phyloP scores from a whole-genome alignment of 768 basidiomycete species.

The Gloeostereum incarnatum region DNA sequence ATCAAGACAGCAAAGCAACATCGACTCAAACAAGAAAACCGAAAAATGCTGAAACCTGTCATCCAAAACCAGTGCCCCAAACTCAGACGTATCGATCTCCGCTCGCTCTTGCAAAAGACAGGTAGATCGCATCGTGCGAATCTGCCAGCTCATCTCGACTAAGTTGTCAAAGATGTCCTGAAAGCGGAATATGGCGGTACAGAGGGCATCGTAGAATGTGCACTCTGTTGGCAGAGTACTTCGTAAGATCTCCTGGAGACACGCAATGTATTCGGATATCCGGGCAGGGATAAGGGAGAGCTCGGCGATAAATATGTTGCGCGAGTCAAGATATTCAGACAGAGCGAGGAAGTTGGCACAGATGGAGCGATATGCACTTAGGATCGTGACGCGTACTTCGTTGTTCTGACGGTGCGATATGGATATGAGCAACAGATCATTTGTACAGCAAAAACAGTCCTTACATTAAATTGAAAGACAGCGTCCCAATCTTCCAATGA shows the following conservation, averaged over 20 bases:
- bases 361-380: constrained; percentile 24
- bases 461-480: constrained; percentile 17
- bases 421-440: too few species aligned
- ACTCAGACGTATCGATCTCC: constrained; percentile 12
- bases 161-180: constrained; percentile 22
- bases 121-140: constrained; percentile 23
- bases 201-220: constrained; percentile 23
- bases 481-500: constrained; percentile 14
- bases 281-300: constrained; percentile 23
- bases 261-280: constrained; percentile 17
- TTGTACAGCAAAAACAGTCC: too few species aligned
- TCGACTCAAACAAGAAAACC: constrained; percentile 25
- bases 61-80: constrained; percentile 24
- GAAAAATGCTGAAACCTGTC: constrained; percentile 19
- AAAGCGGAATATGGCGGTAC: constrained; percentile 19
- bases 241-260: constrained; percentile 23
- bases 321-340: constrained; percentile 15
- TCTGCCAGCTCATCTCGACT: constrained; percentile 24
- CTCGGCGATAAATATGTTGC: constrained; percentile 14
- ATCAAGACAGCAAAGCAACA: constrained; percentile 24
- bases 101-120: constrained; percentile 18
- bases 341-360: constrained; percentile 23
- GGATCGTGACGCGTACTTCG: constrained; percentile 16
- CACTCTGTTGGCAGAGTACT: constrained; percentile 17
- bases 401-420: too few species aligned